Percentiles rank a stretch among this genome's conserved stretches.
Evolutionary conservation across 495 filamentous ascomycete species (phyloP).

Genomic region (Talaromyces stipitatus): DNA sequence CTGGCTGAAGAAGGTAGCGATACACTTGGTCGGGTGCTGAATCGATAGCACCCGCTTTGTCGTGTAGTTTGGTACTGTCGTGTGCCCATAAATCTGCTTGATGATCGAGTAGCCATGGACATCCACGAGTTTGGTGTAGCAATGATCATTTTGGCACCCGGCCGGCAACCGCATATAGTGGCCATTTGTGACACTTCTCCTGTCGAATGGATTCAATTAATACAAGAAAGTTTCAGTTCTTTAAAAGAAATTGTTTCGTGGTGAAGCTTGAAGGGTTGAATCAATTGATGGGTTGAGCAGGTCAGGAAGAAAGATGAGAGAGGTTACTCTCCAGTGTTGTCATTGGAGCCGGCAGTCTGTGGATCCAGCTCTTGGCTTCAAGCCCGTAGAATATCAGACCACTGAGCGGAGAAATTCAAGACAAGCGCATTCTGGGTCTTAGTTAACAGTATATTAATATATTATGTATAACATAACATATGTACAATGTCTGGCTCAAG

Average conservation of each 20-base stretch:
- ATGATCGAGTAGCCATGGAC: not conserved
- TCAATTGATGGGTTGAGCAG: no score
- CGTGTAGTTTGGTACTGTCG: not conserved
- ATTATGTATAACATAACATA: no score
- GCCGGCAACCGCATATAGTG: not conserved
- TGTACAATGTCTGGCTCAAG: no score
- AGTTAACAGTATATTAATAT: no score
- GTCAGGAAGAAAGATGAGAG: not conserved
- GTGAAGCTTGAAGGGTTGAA: not conserved
- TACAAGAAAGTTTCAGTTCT: not conserved
- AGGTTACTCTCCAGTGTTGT: not conserved
- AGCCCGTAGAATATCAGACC: not conserved
- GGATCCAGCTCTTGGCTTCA: not conserved
- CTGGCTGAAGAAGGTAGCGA: conserved; percentile 15
- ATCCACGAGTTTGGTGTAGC: not conserved
- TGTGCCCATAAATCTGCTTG: not conserved
- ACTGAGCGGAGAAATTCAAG: no score
- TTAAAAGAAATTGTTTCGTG: not conserved
- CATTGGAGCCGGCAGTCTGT: not conserved
- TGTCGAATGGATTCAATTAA: not conserved
- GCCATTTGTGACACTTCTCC: not conserved
- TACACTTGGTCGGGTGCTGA: not conserved
- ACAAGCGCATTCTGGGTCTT: no score
- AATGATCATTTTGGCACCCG: not conserved
- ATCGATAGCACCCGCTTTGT: conserved; percentile 6